Evolutionary conservation across 108 stramenopile genomes (phyloP), one percentile per base, ranked within the genome.

Genomic region (Mayamaea pseudoterrestris): DNA sequence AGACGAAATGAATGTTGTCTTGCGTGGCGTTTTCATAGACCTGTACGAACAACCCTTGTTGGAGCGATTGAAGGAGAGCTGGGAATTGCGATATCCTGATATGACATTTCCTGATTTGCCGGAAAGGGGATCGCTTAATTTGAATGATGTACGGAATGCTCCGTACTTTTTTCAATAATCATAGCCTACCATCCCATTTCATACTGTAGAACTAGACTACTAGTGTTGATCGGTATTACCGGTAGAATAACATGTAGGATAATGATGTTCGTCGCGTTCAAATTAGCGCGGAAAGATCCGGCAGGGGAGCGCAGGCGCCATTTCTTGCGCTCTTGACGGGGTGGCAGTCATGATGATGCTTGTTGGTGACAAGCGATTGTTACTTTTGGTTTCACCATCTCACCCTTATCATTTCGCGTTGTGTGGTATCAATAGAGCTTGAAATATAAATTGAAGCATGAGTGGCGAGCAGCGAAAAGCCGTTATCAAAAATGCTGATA

Each of bases 401-500:
- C n/a, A n/a, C n/a, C n/a, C n/a, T n/a, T n/a, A n/a, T n/a, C n/a
- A n/a, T n/a, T n/a, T n/a, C n/a, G n/a, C n/a, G n/a, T n/a, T n/a
- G n/a, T n/a, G n/a, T n/a, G n/a, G n/a, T n/a, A n/a, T n/a, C n/a
- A n/a, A n/a, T n/a, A n/a, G n/a, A n/a, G n/a, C n/a, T n/a, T n/a
- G n/a, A n/a, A n/a, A n/a, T n/a, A n/a, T n/a, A n/a, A n/a, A n/a
- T n/a, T n/a, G n/a, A n/a, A n/a, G n/a, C n/a, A 39, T 39, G 37
- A 39, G 37, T 8, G 37, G 82, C 13, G 87, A 90, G 61, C 93
- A 88, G 74, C 58, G 98, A 71, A 99, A 98, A 69, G 98, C 98
- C 5, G 97, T 99, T 2, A 97, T 99, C 65, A 99, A 99, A 70
- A 99, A 97, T 76, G 99, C 99, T 23, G 99, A 99, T 58, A 99